phyloP scores from a whole-genome alignment of 805 yeast species.

The Kuraishia capsulata region DNA sequence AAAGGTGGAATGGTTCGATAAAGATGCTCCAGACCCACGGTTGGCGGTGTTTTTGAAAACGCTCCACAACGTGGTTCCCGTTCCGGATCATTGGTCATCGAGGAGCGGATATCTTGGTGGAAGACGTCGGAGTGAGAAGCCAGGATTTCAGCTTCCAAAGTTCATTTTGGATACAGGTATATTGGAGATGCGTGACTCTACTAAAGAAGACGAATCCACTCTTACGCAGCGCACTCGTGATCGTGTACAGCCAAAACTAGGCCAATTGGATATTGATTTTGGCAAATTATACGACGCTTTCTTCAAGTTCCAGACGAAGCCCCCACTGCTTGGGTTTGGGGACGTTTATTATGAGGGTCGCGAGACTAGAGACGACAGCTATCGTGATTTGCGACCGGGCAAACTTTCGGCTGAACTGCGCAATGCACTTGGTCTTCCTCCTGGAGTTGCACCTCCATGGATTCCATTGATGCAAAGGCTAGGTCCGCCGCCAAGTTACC shows the following conservation, averaged over 20 bases:
- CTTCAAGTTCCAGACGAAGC: conserved; percentile 72
- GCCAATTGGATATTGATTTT: conserved; percentile 78
- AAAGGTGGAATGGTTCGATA: conserved; percentile 78
- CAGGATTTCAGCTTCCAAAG: conserved; percentile 70
- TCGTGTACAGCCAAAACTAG: conserved; percentile 84
- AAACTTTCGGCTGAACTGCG: conserved; percentile 50
- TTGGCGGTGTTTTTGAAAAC: conserved; percentile 57
- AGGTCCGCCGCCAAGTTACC: conserved; percentile 84
- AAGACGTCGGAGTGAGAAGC: conserved; percentile 55
- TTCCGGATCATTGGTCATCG: conserved; percentile 79
- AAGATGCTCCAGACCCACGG: conserved; percentile 73
- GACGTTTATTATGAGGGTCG: conserved; percentile 75
- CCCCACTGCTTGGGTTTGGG: conserved; percentile 60
- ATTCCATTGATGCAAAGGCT: conserved; percentile 50
- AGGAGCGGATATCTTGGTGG: conserved; percentile 68
- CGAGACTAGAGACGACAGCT: conserved; percentile 33
- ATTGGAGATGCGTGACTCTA: conserved; percentile 69
- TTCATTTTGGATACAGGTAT: conserved; percentile 80
- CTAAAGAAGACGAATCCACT: conserved; percentile 41
- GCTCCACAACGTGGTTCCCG: conserved; percentile 56
- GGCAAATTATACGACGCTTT: conserved; percentile 78
- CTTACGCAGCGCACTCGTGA: conserved; percentile 72
- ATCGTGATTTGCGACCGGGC: conserved; percentile 54
- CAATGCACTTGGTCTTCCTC: conserved; percentile 59
- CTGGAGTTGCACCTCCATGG: conserved; percentile 71